Evolutionary conservation across 2,329 filamentous ascomycete species (phyloP).

Genomic region (Botrytis galanthina): DNA sequence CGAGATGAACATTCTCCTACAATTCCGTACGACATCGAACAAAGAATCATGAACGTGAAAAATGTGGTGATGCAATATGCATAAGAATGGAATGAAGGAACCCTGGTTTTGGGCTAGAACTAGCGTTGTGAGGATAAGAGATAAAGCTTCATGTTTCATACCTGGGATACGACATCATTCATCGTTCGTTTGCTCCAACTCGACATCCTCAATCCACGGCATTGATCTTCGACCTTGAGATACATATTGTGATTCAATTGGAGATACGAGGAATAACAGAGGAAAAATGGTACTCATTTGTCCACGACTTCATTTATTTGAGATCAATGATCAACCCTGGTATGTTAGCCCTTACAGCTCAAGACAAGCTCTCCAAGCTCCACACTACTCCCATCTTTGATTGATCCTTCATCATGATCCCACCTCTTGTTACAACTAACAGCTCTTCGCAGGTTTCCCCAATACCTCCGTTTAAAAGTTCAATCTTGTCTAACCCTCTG

Average conservation of each 20-base stretch:
- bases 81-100: conserved; percentile 8
- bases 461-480: conserved; percentile 61
- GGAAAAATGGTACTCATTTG: conserved; percentile 48
- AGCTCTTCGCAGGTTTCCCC: conserved; percentile 55
- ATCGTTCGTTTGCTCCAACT: not conserved
- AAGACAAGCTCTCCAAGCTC: conserved; percentile 4
- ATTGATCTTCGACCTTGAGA: no score
- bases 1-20: conserved; percentile 28
- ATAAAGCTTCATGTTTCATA: conserved; percentile 5
- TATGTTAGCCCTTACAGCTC: conserved; percentile 39
- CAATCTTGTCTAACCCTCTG: conserved; percentile 63
- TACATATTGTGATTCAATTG: not conserved
- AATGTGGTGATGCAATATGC: conserved; percentile 11
- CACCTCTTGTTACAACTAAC: not conserved
- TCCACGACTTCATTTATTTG: conserved; percentile 62
- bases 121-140: not conserved
- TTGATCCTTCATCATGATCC: not conserved
- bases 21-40: not conserved
- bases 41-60: not conserved
- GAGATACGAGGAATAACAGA: not conserved
- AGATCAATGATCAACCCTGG: conserved; percentile 67
- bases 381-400: not conserved
- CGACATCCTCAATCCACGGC: not conserved
- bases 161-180: not conserved
- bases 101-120: not conserved